Percentiles rank a stretch among this genome's conserved stretches.
These are phyloP conservation scores for Claviceps digitariae DNA, from an alignment of 2,329 filamentous ascomycete genomes.

Conservation along the genomic window DNA sequence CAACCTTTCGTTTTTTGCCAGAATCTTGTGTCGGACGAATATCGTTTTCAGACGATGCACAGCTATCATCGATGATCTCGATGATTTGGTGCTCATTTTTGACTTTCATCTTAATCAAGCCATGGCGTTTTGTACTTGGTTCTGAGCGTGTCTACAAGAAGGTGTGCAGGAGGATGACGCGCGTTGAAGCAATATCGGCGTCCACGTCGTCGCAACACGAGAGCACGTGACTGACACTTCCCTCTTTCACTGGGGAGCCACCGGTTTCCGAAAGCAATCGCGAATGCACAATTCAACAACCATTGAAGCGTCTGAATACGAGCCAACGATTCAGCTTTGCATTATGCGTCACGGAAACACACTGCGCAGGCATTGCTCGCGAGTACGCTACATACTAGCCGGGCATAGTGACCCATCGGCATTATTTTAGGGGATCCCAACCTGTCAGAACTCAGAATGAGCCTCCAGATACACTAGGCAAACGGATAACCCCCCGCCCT, in stretches of 20 bases:
- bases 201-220: neutral
- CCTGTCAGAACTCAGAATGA: too few species aligned
- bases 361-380: neutral
- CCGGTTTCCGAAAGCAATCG: neutral
- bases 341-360: neutral
- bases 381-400: neutral
- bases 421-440: too few species aligned
- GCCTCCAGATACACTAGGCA: neutral
- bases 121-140: neutral
- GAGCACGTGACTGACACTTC: conserved; percentile 1
- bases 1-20: conserved; percentile 23
- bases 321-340: neutral
- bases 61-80: conserved; percentile 15
- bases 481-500: neutral
- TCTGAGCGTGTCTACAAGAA: neutral
- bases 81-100: conserved; percentile 9
- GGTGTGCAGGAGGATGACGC: neutral
- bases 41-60: conserved; percentile 11
- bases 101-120: conserved; percentile 3
- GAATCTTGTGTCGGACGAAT: conserved; percentile 3
- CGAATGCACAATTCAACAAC: neutral
- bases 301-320: neutral
- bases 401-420: neutral
- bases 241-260: neutral
- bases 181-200: neutral